Percentiles rank a stretch among this genome's conserved stretches.
Conservation (phyloP, 2,329 filamentous ascomycete species). For the Pleochaeta shiraiana region DNA sequence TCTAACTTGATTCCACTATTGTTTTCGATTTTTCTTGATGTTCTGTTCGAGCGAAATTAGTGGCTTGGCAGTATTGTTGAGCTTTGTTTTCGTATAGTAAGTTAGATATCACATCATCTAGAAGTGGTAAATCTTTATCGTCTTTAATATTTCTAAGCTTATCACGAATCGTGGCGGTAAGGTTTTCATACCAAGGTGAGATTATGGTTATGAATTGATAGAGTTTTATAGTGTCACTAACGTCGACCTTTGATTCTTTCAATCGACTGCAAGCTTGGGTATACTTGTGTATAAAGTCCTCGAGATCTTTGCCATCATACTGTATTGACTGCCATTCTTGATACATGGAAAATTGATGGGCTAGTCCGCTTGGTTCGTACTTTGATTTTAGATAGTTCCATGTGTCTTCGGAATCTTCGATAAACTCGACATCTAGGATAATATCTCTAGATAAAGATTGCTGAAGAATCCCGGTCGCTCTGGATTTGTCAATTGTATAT, state of each 20-base stretch:
- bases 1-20: not conserved
- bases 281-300: constrained; percentile 2
- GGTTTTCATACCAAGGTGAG: not conserved
- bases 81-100: not conserved
- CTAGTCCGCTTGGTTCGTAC: not conserved
- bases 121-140: constrained; percentile 1
- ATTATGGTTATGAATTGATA: constrained; percentile 4
- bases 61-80: not conserved
- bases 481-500: not conserved
- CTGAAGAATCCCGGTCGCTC: not conserved
- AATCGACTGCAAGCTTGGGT: constrained; percentile 1
- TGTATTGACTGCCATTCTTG: constrained; percentile 2
- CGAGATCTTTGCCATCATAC: constrained; percentile 2
- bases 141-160: constrained; percentile 2
- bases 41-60: not conserved
- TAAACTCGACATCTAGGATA: not conserved
- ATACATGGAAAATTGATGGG: not conserved
- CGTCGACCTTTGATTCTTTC: constrained; percentile 3
- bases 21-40: too few relatives aligned
- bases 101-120: constrained; percentile 4
- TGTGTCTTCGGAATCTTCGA: not conserved
- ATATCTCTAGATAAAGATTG: not conserved
- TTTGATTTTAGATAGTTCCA: not conserved
- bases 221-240: constrained; percentile 2
- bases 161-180: not conserved